These are phyloP conservation scores for Termitomyces sp. DNA, from an alignment of 768 basidiomycete species.

Conservation along the genomic window DNA sequence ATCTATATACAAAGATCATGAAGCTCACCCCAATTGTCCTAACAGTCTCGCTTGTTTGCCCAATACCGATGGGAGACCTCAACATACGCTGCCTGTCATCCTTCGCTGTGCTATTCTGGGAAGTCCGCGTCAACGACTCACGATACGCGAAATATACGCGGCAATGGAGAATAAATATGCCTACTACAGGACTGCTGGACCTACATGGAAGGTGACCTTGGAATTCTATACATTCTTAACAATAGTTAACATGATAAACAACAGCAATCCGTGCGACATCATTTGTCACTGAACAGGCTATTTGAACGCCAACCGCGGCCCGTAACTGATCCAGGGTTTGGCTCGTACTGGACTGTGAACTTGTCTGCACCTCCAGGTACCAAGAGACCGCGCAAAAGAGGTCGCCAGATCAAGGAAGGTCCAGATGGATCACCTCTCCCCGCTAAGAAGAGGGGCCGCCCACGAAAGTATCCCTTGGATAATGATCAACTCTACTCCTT, in stretches of 20 bases:
- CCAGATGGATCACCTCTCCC: constrained; percentile 20
- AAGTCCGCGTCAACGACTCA: constrained; percentile 69
- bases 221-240: constrained; percentile 1
- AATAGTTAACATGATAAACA: constrained; percentile 14
- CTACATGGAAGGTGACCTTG: constrained; percentile 75
- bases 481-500: constrained; percentile 11
- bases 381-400: constrained; percentile 81
- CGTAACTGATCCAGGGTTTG: constrained; percentile 82
- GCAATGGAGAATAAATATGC: constrained; percentile 85
- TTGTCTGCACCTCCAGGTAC: constrained; percentile 81
- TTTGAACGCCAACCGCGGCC: constrained; percentile 83
- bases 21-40: constrained; percentile 74
- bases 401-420: constrained; percentile 53
- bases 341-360: constrained; percentile 91
- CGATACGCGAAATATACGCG: constrained; percentile 83
- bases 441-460: constrained; percentile 41
- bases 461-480: constrained; percentile 28
- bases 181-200: constrained; percentile 77
- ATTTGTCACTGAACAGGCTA: constrained; percentile 76
- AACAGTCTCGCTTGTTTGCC: constrained; percentile 76
- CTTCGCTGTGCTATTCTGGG: constrained; percentile 83
- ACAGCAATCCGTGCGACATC: constrained; percentile 87
- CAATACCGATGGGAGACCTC: constrained; percentile 75
- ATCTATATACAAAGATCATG: constrained; percentile 37
- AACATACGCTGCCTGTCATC: constrained; percentile 84